Evolutionary conservation across 2,329 filamentous ascomycete species (phyloP).

Genomic region (Fusarium devonianum): DNA sequence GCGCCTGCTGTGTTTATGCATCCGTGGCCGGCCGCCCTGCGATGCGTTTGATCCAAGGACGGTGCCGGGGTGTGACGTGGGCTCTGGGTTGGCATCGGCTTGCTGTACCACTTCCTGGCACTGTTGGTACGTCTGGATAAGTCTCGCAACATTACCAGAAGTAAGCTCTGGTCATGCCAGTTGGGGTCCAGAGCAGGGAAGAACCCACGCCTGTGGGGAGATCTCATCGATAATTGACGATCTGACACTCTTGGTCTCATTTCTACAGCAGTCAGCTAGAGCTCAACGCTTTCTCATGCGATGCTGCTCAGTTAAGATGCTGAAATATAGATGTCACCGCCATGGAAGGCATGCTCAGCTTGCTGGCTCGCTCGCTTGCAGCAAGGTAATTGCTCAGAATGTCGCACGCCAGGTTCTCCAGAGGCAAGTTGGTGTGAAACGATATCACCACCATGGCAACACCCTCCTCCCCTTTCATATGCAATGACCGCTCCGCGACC

Average conservation of each 20-base stretch:
- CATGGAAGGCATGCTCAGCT: constrained; percentile 23
- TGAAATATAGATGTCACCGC: constrained; percentile 19
- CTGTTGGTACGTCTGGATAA: constrained; percentile 22
- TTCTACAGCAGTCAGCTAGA: not conserved
- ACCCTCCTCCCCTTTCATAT: constrained; percentile 27
- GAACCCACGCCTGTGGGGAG: constrained; percentile 22
- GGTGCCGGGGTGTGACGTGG: not conserved
- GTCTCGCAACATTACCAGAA: constrained; percentile 19
- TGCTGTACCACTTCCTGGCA: not conserved
- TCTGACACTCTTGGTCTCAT: constrained; percentile 21
- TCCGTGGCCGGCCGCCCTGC: not conserved
- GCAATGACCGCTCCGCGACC: constrained; percentile 9
- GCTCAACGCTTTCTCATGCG: fast-evolving
- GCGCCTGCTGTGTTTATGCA: constrained; percentile 11
- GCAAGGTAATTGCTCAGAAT: constrained; percentile 9
- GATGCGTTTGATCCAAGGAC: not conserved
- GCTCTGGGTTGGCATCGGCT: not conserved
- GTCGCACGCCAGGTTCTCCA: constrained; percentile 29
- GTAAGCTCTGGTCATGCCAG: constrained; percentile 18
- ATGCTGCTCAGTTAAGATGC: too few relatives aligned
- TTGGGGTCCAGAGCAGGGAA: constrained; percentile 8
- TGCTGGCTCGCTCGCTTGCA: constrained; percentile 13
- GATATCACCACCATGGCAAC: constrained; percentile 30
- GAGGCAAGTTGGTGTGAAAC: constrained; percentile 34
- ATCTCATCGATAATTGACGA: constrained; percentile 30